Evolutionary conservation across 2,329 filamentous ascomycete species (phyloP).

Genomic region (Colletotrichum shisoi): DNA sequence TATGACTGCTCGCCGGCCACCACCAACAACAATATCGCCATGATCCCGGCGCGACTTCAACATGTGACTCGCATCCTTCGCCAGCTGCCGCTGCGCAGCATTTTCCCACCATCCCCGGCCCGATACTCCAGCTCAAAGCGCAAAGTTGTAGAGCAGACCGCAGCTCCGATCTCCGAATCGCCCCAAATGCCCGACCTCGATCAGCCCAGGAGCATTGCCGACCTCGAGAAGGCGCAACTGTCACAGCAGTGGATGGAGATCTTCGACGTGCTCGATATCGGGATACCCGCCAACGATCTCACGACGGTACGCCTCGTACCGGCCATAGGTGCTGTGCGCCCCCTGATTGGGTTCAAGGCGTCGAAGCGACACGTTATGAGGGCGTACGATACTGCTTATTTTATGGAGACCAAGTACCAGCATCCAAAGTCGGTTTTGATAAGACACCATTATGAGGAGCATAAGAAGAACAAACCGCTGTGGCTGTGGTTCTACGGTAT

Average conservation of each 20-base stretch:
- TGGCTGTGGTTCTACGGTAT: conserved; percentile 14
- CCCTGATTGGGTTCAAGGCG: background rate
- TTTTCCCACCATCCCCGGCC: background rate
- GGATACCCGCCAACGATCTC: conserved; percentile 3
- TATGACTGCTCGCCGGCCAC: conserved; percentile 16
- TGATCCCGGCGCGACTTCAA: conserved; percentile 21
- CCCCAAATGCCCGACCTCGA: background rate
- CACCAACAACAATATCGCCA: conserved; percentile 10
- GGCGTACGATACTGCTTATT: background rate
- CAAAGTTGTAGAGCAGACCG: background rate
- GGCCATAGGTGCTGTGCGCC: background rate
- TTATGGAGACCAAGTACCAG: background rate
- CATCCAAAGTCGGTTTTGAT: conserved; percentile 7
- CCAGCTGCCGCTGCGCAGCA: conserved; percentile 1
- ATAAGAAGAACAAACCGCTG: conserved; percentile 21
- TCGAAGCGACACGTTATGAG: conserved; percentile 19
- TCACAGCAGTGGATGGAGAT: conserved; percentile 3
- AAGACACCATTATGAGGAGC: conserved; percentile 12
- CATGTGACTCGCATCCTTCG: conserved; percentile 20
- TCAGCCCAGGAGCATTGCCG: background rate
- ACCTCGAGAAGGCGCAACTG: background rate
- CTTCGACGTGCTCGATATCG: conserved; percentile 13
- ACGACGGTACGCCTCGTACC: background rate
- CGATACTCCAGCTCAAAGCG: background rate
- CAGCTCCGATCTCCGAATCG: background rate